Base-by-base conservation (phyloP, 2,329 filamentous ascomycete genomes). In the Lachnellula arida region DNA sequence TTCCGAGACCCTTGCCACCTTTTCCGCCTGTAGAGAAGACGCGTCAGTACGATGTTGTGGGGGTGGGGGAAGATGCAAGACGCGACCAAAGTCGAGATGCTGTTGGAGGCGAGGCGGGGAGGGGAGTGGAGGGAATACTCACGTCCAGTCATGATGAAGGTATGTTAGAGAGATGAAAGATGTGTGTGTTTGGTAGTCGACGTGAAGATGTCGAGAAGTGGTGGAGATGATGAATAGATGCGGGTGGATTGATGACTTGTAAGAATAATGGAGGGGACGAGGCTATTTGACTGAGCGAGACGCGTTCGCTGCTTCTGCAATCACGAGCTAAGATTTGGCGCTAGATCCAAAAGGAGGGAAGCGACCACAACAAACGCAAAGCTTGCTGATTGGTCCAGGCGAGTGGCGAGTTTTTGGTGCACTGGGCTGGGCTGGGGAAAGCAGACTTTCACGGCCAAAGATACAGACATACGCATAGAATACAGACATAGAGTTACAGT, bases 1-100 rank as follows among this genome's bases (percentile, higher is more conserved):
- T 96, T 76, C 92, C 92, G 78, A 96, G 91, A 76, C 91, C 91
- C 86, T 96, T 96, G 75, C 92, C 92, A 78, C 91, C 91, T 81
- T 68, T 68, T 65, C 66, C 66, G 55, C 66, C 66, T 68, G 57
- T 25, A 53, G 46, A 54, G 48, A 49, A 62, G 60, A 65, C 58
- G 58, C 61, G 63, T 65, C 53, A 62, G 57, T 56, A 59, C 14
- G 15, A 15, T 51, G 40, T 32, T 47, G 43, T 17, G 25, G 34
- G 17, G n/a, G 11, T 22, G 12, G 22, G 39, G 7, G 14, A 28
- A 37, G 42, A 43, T 15, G 35, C 14, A 43, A 50, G 34, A 25
- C 25, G 22, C 15, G 23, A 34, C 28, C n/a, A 12, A 22, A 44
- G 17, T 44, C 43, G 53, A 32, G 51, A 37, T 49, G 28, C 43